A percentile compares a stretch with the other conserved stretches of the same genome.
phyloP scores from a whole-genome alignment of 225 moss, liverwort and hornwort species.

The Asterella californica region DNA sequence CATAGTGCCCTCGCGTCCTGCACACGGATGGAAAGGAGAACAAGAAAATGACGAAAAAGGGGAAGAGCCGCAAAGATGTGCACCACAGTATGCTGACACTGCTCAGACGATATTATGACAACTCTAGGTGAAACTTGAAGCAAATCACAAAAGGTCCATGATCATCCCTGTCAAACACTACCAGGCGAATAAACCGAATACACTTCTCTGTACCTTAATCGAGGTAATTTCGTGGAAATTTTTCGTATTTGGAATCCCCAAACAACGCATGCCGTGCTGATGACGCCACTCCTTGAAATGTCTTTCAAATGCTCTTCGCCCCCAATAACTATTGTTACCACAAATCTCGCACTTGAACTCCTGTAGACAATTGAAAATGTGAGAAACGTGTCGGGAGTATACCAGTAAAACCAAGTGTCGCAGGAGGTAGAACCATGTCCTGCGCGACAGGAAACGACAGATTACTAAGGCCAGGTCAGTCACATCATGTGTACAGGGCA shows the following conservation, averaged over 20 bases:
- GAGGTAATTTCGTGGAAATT: slow-evolving; percentile 89
- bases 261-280: slow-evolving; percentile 90
- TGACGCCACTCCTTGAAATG: slow-evolving; percentile 96
- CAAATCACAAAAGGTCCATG: neutral
- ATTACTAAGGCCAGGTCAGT: neutral
- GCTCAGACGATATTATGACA: no score
- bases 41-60: neutral
- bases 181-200: neutral
- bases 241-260: slow-evolving; percentile 84
- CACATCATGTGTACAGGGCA: no score
- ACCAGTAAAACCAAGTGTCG: neutral
- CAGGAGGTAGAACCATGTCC: neutral
- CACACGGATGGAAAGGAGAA: neutral
- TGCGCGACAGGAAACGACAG: no score
- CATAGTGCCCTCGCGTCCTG: slow-evolving; percentile 82
- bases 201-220: slow-evolving; percentile 52
- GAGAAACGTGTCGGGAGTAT: neutral
- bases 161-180: neutral
- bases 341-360: slow-evolving; percentile 97
- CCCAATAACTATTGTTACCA: slow-evolving; percentile 87
- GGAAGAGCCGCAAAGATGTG: neutral
- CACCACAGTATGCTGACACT: neutral
- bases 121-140: neutral
- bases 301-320: slow-evolving; percentile 86
- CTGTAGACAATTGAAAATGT: slow-evolving; percentile 27